Evolutionary conservation across 1,139 yeast genomes (phyloP).

Genomic region (Pichia sp.): DNA sequence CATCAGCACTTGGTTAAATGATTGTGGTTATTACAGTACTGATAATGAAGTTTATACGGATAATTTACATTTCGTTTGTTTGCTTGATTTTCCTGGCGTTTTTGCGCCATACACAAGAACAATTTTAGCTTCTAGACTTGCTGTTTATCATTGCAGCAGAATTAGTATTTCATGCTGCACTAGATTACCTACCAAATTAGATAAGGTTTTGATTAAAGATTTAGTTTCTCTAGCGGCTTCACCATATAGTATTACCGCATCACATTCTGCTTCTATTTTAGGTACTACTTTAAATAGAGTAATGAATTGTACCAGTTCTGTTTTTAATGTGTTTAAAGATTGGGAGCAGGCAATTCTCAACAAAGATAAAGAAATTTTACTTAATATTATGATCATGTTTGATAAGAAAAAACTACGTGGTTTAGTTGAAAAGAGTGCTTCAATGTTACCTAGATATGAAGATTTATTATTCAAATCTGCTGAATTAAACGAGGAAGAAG

Average conservation of each 20-base stretch:
- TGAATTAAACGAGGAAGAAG: conserved; percentile 51
- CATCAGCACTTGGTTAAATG: conserved; percentile 65
- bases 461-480: conserved; percentile 38
- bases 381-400: conserved; percentile 61
- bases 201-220: conserved; percentile 59
- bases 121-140: conserved; percentile 70
- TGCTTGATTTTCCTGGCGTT: conserved; percentile 40
- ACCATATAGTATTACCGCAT: conserved; percentile 61
- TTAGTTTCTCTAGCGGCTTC: conserved; percentile 66
- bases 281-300: conserved; percentile 69
- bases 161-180: conserved; percentile 71
- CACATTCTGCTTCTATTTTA: conserved; percentile 65
- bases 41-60: conserved; percentile 25
- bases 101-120: conserved; percentile 76
- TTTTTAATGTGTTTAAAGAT: conserved; percentile 46
- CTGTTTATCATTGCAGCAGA: conserved; percentile 71
- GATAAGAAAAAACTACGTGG: conserved; percentile 43
- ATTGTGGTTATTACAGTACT: conserved; percentile 27
- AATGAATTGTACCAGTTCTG: conserved; percentile 57
- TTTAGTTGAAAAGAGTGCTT: conserved; percentile 23
- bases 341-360: conserved; percentile 48
- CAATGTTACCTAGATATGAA: conserved; percentile 24
- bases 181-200: conserved; percentile 64
- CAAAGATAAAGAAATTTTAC: conserved; percentile 52
- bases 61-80: conserved; percentile 32